Evolutionary conservation across 1,284 basidiomycete genomes (phyloP).

Genomic region (Rhizoctonia solani): DNA sequence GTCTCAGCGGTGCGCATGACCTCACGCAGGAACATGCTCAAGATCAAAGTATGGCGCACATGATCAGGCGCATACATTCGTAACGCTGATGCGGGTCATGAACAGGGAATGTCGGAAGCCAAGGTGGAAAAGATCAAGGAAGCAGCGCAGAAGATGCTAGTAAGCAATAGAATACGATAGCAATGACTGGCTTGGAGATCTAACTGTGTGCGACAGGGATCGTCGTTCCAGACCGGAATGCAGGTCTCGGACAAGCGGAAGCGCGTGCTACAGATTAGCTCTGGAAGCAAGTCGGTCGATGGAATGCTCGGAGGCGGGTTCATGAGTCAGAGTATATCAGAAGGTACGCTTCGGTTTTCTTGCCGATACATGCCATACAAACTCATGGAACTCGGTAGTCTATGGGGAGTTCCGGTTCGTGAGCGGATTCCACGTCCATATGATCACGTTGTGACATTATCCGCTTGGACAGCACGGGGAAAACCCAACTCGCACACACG

Average conservation of each 20-base stretch:
- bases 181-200: too few relatives aligned
- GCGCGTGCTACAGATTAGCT: slow-evolving; percentile 77
- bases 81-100: slow-evolving; percentile 21
- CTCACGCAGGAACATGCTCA: slow-evolving; percentile 81
- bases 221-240: slow-evolving; percentile 85
- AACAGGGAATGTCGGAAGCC: slow-evolving; percentile 82
- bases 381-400: slow-evolving; percentile 49
- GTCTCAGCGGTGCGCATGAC: slow-evolving; percentile 84
- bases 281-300: slow-evolving; percentile 90
- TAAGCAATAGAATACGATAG: too few relatives aligned
- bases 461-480: slow-evolving; percentile 63
- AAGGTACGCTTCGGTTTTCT: slow-evolving; percentile 68
- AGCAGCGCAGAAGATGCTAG: slow-evolving; percentile 81
- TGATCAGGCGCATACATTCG: slow-evolving; percentile 38
- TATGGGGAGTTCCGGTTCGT: slow-evolving; percentile 64
- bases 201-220: slow-evolving; percentile 76
- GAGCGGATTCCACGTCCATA: too few relatives aligned
- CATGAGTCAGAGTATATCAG: slow-evolving; percentile 73
- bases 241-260: slow-evolving; percentile 85
- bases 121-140: slow-evolving; percentile 98
- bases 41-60: slow-evolving; percentile 73
- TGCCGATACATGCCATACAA: neutral
- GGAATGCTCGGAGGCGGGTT: slow-evolving; percentile 77
- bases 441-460: neutral
- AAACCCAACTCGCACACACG: slow-evolving; percentile 91